Percentiles rank a stretch among this genome's conserved stretches.
These are phyloP conservation scores for Alternaria dauci DNA, from an alignment of 2,329 filamentous ascomycete species.

Conservation along the genomic window DNA sequence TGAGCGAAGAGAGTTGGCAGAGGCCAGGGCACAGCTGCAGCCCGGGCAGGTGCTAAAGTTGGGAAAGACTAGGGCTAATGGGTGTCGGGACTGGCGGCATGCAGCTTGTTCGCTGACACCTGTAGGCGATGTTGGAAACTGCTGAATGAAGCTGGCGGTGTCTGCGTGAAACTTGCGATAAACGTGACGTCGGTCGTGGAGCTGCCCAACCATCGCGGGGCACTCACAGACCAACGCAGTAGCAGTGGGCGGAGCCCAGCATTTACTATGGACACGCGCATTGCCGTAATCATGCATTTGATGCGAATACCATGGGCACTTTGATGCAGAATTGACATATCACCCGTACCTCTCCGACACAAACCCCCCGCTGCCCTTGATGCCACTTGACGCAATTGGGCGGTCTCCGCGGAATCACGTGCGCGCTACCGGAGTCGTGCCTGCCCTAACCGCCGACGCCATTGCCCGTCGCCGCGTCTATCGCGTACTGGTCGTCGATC, in stretches of 20 bases:
- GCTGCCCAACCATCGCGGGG: constrained; percentile 13
- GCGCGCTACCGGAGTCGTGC: constrained; percentile 22
- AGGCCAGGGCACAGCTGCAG: constrained; percentile 23
- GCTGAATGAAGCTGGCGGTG: constrained; percentile 12
- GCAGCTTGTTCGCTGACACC: constrained; percentile 18
- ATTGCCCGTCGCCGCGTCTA: constrained; percentile 4
- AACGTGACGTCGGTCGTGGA: constrained; percentile 36
- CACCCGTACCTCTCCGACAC: not conserved
- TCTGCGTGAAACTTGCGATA: constrained; percentile 20
- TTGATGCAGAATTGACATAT: not conserved
- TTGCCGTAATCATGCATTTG: not conserved
- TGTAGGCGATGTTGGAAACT: constrained; percentile 9
- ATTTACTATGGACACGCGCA: not conserved
- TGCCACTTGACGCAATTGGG: constrained; percentile 17
- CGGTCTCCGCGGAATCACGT: constrained; percentile 21
- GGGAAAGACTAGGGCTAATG: constrained; percentile 17
- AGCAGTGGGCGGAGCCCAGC: constrained; percentile 3
- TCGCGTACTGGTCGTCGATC: constrained; percentile 15
- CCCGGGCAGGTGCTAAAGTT: constrained; percentile 19
- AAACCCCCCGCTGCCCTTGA: not conserved
- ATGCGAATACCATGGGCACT: not conserved
- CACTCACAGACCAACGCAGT: constrained; percentile 14
- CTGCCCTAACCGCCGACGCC: constrained; percentile 19
- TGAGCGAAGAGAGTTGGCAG: constrained; percentile 19
- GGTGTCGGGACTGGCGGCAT: constrained; percentile 24